phyloP scores from a whole-genome alignment of 2,329 filamentous ascomycete genomes.

The Diaporthe longicolla region DNA sequence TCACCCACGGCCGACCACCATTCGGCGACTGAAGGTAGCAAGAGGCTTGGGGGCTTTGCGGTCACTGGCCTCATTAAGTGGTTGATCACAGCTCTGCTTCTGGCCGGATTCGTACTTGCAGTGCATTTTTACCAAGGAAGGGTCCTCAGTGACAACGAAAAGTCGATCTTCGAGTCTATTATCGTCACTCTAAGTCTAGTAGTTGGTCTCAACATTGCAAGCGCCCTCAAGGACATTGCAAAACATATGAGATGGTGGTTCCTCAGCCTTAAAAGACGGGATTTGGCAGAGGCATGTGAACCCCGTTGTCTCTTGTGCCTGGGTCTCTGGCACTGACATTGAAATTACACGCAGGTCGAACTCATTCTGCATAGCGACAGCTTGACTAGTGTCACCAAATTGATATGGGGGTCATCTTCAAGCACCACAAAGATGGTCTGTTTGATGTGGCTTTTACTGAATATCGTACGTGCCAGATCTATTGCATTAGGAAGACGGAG shows the following conservation, averaged over 20 bases:
- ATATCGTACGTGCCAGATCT: neutral
- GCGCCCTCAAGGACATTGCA: constrained; percentile 10
- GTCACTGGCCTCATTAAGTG: neutral
- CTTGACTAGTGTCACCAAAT: constrained; percentile 1
- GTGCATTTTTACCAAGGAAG: constrained; percentile 9
- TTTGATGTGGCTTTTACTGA: neutral
- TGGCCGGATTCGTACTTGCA: neutral
- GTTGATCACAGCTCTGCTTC: constrained; percentile 11
- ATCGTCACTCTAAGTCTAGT: constrained; percentile 10
- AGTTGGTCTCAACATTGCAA: constrained; percentile 14
- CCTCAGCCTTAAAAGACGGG: neutral
- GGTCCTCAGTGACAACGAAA: neutral
- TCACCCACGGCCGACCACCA: too few relatives aligned
- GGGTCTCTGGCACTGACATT: neutral
- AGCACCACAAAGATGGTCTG: neutral
- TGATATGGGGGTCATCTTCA: constrained; percentile 24
- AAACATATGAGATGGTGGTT: constrained; percentile 23
- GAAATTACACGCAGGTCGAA: neutral
- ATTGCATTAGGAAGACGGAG: too few relatives aligned
- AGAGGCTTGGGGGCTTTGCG: neutral
- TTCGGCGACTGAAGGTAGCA: neutral
- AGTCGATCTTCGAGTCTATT: constrained; percentile 11
- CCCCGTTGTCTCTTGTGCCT: neutral
- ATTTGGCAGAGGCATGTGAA: neutral
- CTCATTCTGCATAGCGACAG: constrained; percentile 26